Conservation (phyloP, 2,329 filamentous ascomycete genomes). For the Aureobasidium sp. region DNA sequence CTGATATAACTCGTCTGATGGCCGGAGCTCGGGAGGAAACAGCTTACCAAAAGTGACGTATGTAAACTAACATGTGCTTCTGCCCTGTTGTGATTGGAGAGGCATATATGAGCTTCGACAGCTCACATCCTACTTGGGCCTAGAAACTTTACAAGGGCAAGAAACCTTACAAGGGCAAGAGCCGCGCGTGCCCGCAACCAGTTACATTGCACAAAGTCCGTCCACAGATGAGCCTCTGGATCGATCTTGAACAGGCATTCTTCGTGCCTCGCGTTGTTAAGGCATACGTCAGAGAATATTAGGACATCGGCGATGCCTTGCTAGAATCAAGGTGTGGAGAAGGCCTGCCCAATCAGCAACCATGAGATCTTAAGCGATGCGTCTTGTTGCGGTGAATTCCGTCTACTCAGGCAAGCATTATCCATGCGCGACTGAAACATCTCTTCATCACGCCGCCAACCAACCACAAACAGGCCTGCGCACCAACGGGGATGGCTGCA, state of each 20-base stretch:
- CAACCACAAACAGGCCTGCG: background rate
- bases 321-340: background rate
- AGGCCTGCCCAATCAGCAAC: background rate
- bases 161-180: background rate
- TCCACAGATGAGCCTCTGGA: background rate
- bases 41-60: conserved; percentile 1
- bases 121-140: background rate
- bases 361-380: background rate
- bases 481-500: background rate
- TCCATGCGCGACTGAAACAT: background rate
- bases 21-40: background rate
- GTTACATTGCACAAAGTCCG: background rate
- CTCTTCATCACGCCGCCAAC: background rate
- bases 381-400: background rate
- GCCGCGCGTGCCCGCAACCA: background rate
- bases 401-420: background rate
- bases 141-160: background rate
- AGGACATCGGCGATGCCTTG: background rate
- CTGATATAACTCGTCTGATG: background rate
- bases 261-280: background rate
- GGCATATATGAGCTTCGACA: background rate
- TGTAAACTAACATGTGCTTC: background rate
- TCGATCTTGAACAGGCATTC: background rate
- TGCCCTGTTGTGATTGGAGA: background rate
- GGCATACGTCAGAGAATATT: background rate